These are phyloP conservation scores for Domatiomyces catenatus DNA, from an alignment of 2,329 filamentous ascomycete species.

Conservation along the genomic window DNA sequence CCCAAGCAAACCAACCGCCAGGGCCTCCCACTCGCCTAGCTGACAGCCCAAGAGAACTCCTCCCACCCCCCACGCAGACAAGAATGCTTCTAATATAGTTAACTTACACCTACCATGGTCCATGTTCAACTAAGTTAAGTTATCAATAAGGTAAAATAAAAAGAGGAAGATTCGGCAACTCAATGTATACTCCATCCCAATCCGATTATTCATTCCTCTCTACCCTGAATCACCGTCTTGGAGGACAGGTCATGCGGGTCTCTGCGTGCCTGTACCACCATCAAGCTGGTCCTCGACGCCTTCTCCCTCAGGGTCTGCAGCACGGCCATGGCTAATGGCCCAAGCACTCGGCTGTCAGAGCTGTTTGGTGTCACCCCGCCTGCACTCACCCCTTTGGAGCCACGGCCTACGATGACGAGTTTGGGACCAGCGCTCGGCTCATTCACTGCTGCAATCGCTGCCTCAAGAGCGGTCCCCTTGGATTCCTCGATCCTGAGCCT, in stretches of 20 bases:
- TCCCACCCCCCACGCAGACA: no score
- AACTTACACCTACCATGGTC: no score
- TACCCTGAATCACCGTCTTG: not conserved
- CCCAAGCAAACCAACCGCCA: no score
- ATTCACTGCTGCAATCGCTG: constrained; percentile 22
- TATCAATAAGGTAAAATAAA: no score
- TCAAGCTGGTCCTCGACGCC: constrained; percentile 49
- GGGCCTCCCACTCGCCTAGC: no score
- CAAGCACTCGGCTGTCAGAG: constrained; percentile 21
- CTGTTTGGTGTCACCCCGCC: not conserved
- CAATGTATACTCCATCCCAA: no score
- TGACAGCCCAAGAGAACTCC: no score
- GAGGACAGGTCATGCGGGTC: not conserved
- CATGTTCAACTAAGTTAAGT: no score
- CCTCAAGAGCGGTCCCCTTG: constrained; percentile 17
- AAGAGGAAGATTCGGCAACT: no score
- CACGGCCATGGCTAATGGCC: constrained; percentile 45
- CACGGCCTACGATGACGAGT: constrained; percentile 6
- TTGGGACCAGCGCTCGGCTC: constrained; percentile 8
- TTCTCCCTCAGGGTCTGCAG: constrained; percentile 39
- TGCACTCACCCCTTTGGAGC: not conserved
- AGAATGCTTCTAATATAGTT: no score
- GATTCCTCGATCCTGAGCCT: constrained; percentile 8
- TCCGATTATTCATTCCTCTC: not conserved
- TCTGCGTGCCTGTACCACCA: constrained; percentile 51